These are phyloP conservation scores for Malassezia dermatis DNA, from an alignment of 1,284 basidiomycete genomes.

Conservation along the genomic window DNA sequence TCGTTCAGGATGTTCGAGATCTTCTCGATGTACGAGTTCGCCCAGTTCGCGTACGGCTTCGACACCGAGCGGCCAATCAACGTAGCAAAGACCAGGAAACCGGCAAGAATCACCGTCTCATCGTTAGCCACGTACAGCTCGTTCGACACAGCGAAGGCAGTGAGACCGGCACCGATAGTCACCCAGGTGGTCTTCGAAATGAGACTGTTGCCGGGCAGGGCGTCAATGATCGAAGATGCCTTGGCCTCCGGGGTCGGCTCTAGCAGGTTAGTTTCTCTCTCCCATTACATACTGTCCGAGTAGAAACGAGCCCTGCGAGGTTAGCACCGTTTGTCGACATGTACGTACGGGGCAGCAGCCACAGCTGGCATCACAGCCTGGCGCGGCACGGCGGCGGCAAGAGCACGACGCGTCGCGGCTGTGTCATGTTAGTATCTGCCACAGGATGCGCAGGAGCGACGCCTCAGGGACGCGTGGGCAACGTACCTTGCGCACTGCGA, in stretches of 20 bases:
- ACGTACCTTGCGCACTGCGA: slow-evolving; percentile 19
- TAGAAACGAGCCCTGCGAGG: slow-evolving; percentile 31
- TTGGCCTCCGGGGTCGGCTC: slow-evolving; percentile 62
- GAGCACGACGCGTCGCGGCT: slow-evolving; percentile 17
- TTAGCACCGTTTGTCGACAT: slow-evolving; percentile 8
- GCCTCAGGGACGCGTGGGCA: neutral
- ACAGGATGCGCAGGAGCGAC: neutral
- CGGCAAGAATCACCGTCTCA: slow-evolving; percentile 56
- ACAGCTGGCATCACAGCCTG: slow-evolving; percentile 10
- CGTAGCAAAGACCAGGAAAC: slow-evolving; percentile 68
- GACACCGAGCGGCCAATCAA: slow-evolving; percentile 69
- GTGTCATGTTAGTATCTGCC: neutral
- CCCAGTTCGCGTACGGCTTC: slow-evolving; percentile 87
- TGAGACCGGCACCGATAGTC: slow-evolving; percentile 76
- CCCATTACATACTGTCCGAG: slow-evolving; percentile 27
- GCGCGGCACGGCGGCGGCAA: slow-evolving; percentile 8
- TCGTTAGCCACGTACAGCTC: slow-evolving; percentile 97
- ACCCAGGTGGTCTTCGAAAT: slow-evolving; percentile 86
- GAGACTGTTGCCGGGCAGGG: slow-evolving; percentile 79
- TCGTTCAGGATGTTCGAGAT: slow-evolving; percentile 71
- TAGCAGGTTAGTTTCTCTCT: neutral
- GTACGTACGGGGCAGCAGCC: slow-evolving; percentile 7
- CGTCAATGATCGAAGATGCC: slow-evolving; percentile 80
- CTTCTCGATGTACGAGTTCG: slow-evolving; percentile 53
- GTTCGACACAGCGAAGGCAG: slow-evolving; percentile 87